Evolutionary conservation across 176 grass and related monocot species (phyloP).

Genomic region (Chrysopogon serrulatus): DNA sequence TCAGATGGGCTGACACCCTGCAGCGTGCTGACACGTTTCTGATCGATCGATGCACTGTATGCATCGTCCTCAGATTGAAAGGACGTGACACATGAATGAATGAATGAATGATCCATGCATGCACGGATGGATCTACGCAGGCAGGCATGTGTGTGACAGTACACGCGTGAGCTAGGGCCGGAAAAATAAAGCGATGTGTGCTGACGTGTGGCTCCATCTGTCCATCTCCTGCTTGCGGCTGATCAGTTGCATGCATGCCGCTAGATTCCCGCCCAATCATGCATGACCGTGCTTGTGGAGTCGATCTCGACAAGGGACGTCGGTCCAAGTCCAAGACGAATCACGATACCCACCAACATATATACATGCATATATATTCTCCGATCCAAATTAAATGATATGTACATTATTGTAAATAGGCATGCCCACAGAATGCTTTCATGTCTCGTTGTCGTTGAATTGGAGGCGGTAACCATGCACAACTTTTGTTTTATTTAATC

Average conservation of each 20-base stretch:
- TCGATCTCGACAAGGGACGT: neutral
- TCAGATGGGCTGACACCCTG: neutral
- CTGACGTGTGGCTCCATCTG: neutral
- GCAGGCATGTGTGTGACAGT: neutral
- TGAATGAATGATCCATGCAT: too few relatives aligned
- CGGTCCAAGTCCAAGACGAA: neutral
- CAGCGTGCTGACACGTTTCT: neutral
- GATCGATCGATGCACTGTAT: neutral
- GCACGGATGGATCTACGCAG: neutral
- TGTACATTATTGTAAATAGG: neutral
- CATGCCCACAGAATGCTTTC: too few relatives aligned
- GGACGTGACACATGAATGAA: conserved; percentile 22
- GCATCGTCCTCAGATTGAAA: neutral
- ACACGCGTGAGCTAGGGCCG: neutral
- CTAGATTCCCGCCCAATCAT: conserved; percentile 30
- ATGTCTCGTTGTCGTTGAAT: too few relatives aligned
- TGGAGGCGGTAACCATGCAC: too few relatives aligned
- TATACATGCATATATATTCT: neutral
- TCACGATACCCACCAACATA: neutral
- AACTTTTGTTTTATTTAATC: too few relatives aligned
- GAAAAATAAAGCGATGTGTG: neutral
- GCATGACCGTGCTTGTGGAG: neutral
- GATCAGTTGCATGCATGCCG: conserved; percentile 10
- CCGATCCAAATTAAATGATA: neutral
- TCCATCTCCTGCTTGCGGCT: neutral